These are phyloP conservation scores for Oenanthe javanica DNA, from an alignment of 140 eudicot species.

Conservation along the genomic window DNA sequence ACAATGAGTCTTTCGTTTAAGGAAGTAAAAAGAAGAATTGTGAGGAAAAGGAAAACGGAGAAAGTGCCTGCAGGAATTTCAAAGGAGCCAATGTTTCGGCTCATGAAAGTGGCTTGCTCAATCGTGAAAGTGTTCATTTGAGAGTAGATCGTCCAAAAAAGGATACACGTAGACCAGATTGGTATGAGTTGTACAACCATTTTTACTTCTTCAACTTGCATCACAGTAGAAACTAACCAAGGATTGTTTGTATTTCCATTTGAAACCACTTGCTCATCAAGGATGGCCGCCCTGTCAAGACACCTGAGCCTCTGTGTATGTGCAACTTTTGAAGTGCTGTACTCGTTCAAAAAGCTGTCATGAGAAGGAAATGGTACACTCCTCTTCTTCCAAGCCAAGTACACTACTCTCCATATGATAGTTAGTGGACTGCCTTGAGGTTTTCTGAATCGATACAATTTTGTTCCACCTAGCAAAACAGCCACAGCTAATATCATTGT, in stretches of 20 bases:
- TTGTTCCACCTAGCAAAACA: slow-evolving; percentile 40
- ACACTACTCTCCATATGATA: slow-evolving; percentile 56
- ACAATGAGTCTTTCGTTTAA: slow-evolving; percentile 53
- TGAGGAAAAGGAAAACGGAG: slow-evolving; percentile 55
- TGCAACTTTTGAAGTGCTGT: slow-evolving; percentile 32
- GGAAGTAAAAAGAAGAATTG: slow-evolving; percentile 67
- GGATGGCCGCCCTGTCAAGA: slow-evolving; percentile 77
- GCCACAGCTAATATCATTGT: slow-evolving; percentile 53
- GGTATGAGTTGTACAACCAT: slow-evolving; percentile 76
- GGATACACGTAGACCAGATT: slow-evolving; percentile 73
- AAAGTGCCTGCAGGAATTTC: slow-evolving; percentile 64
- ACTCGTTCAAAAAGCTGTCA: slow-evolving; percentile 43
- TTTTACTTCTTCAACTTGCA: slow-evolving; percentile 81
- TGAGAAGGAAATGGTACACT: slow-evolving; percentile 40
- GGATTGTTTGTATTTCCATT: slow-evolving; percentile 22
- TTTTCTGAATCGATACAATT: slow-evolving; percentile 44
- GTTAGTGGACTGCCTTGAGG: slow-evolving; percentile 85
- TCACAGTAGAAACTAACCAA: slow-evolving; percentile 42
- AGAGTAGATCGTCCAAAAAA: slow-evolving; percentile 82
- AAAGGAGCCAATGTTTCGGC: slow-evolving; percentile 44
- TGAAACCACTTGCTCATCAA: slow-evolving; percentile 37
- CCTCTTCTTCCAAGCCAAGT: slow-evolving; percentile 58
- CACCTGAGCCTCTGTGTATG: slow-evolving; percentile 39
- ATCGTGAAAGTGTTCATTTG: slow-evolving; percentile 83
- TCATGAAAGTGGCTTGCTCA: slow-evolving; percentile 78